Evolutionary conservation across 2,329 filamentous ascomycete genomes (phyloP).

Genomic region (Fonsecaea nubica): DNA sequence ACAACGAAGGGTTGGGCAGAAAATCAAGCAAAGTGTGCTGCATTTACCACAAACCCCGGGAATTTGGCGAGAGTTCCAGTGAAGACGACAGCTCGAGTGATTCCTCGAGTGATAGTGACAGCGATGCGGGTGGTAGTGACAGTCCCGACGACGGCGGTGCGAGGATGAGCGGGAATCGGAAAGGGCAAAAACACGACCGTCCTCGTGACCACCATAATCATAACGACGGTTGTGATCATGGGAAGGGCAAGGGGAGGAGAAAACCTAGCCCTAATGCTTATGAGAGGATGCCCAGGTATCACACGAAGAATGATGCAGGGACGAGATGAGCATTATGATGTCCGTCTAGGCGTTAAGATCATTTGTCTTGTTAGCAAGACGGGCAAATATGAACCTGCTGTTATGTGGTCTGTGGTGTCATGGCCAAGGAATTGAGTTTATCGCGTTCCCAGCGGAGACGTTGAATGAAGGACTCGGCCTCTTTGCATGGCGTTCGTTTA

Average conservation of each 20-base stretch:
- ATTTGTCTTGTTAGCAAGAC: neutral
- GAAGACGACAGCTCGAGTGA: slow-evolving; percentile 59
- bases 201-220: slow-evolving; percentile 35
- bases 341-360: neutral
- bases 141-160: slow-evolving; percentile 39
- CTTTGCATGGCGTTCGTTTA: neutral
- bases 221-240: slow-evolving; percentile 38
- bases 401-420: neutral
- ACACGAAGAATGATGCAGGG: slow-evolving; percentile 21
- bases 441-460: neutral
- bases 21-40: slow-evolving; percentile 99
- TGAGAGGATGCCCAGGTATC: slow-evolving; percentile 52
- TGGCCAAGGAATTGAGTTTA: neutral
- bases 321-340: slow-evolving; percentile 5
- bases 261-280: slow-evolving; percentile 56
- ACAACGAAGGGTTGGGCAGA: slow-evolving; percentile 92
- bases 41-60: slow-evolving; percentile 89
- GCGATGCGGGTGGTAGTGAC: slow-evolving; percentile 47
- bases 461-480: neutral
- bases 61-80: slow-evolving; percentile 79
- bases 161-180: slow-evolving; percentile 38
- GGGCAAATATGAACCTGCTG: neutral
- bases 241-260: slow-evolving; percentile 41
- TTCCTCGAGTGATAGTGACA: slow-evolving; percentile 50
- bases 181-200: slow-evolving; percentile 27